Evolutionary conservation across 768 basidiomycete species (phyloP).

Genomic region (Dioszegia hungarica): DNA sequence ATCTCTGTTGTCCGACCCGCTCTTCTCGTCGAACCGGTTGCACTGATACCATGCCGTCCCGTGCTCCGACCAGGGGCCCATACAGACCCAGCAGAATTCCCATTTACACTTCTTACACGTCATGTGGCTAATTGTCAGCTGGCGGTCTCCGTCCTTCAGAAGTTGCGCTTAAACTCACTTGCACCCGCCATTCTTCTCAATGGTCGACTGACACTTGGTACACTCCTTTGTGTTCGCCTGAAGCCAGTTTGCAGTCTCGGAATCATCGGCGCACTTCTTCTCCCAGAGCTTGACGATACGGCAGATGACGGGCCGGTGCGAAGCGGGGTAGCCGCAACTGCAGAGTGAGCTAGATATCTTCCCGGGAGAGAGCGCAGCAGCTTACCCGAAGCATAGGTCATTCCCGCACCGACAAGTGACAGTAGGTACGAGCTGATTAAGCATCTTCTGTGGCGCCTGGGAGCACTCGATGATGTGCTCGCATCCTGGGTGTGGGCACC

Average conservation of each 20-base stretch:
- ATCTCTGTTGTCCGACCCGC: constrained; percentile 78
- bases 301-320: constrained; percentile 90
- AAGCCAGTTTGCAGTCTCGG: constrained; percentile 99
- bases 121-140: constrained; percentile 71
- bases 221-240: constrained; percentile 99
- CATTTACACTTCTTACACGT: constrained; percentile 99
- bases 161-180: constrained; percentile 63
- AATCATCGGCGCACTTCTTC: constrained; percentile 95
- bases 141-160: neutral
- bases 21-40: constrained; percentile 91
- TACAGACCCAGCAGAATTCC: constrained; percentile 97
- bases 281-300: constrained; percentile 85
- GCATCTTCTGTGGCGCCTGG: constrained; percentile 68
- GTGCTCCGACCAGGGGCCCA: constrained; percentile 97
- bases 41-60: constrained; percentile 98
- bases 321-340: constrained; percentile 71
- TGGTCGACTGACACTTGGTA: constrained; percentile 89
- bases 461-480: constrained; percentile 89
- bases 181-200: constrained; percentile 99
- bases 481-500: constrained; percentile 93
- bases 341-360: constrained; percentile 7
- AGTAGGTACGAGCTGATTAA: constrained; percentile 77
- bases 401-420: constrained; percentile 77
- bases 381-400: constrained; percentile 81
- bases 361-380: constrained; percentile 6